Percentiles rank a stretch among this genome's conserved stretches.
Evolutionary conservation across 1,139 yeast species (phyloP).

Genomic region (Magnusiomyces fungicola): DNA sequence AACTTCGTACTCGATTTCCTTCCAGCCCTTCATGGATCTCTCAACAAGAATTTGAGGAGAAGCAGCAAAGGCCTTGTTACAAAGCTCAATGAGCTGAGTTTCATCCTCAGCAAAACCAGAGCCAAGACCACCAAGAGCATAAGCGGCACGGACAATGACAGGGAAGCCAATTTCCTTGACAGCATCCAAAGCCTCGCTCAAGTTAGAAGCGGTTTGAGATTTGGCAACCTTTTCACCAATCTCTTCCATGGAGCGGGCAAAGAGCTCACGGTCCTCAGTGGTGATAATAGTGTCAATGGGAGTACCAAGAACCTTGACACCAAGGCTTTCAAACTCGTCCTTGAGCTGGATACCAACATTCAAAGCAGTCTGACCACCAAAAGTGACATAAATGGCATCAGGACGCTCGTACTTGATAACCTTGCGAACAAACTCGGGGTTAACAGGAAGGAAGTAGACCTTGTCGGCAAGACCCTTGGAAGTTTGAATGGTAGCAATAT

Average conservation of each 20-base stretch:
- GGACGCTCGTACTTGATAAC: constrained; percentile 93
- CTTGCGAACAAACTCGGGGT: constrained; percentile 91
- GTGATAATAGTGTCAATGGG: constrained; percentile 93
- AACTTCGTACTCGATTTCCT: constrained; percentile 97
- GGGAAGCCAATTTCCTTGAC: constrained; percentile 90
- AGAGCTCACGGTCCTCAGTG: constrained; percentile 95
- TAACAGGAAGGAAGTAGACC: constrained; percentile 89
- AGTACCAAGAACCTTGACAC: constrained; percentile 94
- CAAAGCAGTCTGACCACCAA: constrained; percentile 98
- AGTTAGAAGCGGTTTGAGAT: constrained; percentile 74
- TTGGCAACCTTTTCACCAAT: constrained; percentile 92
- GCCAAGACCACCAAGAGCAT: constrained; percentile 95
- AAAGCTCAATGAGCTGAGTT: constrained; percentile 70
- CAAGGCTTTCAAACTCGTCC: constrained; percentile 87
- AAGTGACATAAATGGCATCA: constrained; percentile 93
- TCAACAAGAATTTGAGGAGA: constrained; percentile 96
- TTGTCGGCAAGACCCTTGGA: constrained; percentile 94
- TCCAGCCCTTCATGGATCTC: constrained; percentile 97
- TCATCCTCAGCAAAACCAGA: constrained; percentile 96
- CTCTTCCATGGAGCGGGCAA: constrained; percentile 91
- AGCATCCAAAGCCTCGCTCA: constrained; percentile 77
- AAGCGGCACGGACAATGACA: constrained; percentile 95
- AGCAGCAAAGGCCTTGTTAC: constrained; percentile 89
- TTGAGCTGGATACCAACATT: constrained; percentile 92
- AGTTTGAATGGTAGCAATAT: constrained; percentile 96